phyloP scores from a whole-genome alignment of 2,329 filamentous ascomycete genomes.

The Trichophyton simii region DNA sequence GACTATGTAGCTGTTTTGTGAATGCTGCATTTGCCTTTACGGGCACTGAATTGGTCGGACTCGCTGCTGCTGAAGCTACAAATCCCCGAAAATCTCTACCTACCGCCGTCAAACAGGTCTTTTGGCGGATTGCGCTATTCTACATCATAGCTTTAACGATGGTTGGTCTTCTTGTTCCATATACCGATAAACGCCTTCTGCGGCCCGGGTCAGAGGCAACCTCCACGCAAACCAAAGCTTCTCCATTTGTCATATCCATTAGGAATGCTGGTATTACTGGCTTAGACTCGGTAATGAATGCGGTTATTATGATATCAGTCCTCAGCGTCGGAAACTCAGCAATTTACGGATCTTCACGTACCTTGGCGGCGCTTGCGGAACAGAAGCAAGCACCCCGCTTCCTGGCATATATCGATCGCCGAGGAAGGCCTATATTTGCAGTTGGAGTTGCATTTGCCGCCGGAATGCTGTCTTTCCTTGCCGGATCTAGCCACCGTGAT shows the following conservation, averaged over 20 bases:
- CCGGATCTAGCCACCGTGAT: slow-evolving; percentile 47
- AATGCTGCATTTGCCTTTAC: slow-evolving; percentile 28
- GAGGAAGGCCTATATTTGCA: slow-evolving; percentile 49
- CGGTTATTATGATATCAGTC: slow-evolving; percentile 59
- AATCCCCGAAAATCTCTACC: slow-evolving; percentile 43
- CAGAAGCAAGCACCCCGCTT: slow-evolving; percentile 58
- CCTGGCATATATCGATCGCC: slow-evolving; percentile 53
- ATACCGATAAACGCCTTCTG: slow-evolving; percentile 47
- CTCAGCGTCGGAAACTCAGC: slow-evolving; percentile 58
- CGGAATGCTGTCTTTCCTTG: slow-evolving; percentile 66
- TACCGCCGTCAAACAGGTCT: slow-evolving; percentile 41
- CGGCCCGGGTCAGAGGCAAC: slow-evolving; percentile 40
- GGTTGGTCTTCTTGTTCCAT: slow-evolving; percentile 53
- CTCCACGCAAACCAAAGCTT: slow-evolving; percentile 51
- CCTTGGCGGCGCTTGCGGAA: slow-evolving; percentile 63
- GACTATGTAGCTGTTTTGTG: slow-evolving; percentile 48
- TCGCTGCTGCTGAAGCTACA: slow-evolving; percentile 44
- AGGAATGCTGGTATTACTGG: slow-evolving; percentile 53
- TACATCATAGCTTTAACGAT: slow-evolving; percentile 46
- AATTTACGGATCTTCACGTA: slow-evolving; percentile 52
- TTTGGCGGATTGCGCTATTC: slow-evolving; percentile 45
- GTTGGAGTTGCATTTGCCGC: slow-evolving; percentile 58
- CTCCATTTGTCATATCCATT: slow-evolving; percentile 60
- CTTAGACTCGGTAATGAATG: slow-evolving; percentile 62
- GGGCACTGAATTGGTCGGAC: slow-evolving; percentile 39